A percentile compares a stretch with the other conserved stretches of the same genome.
Conservation (phyloP, 1,284 basidiomycete genomes). For the Austroboletus olivaceoglutinosus region DNA sequence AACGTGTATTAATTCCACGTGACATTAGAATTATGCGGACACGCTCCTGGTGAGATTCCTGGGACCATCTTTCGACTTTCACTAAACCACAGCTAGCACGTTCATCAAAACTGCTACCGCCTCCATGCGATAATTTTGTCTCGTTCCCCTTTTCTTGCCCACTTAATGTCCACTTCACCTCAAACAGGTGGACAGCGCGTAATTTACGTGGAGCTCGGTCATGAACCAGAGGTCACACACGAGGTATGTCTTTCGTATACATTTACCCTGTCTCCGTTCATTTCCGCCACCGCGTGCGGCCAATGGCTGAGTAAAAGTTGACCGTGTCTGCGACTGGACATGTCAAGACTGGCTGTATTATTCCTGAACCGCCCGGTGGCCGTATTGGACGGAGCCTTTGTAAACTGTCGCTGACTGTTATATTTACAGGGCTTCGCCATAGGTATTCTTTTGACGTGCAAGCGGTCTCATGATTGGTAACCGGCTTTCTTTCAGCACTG, state of each 20-base stretch:
- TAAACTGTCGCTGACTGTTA: conserved; percentile 18
- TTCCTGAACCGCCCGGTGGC: conserved; percentile 18
- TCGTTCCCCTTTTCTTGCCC: conserved; percentile 80
- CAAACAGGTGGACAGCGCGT: conserved; percentile 58
- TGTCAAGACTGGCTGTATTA: conserved; percentile 15
- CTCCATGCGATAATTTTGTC: conserved; percentile 82
- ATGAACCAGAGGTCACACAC: conserved; percentile 76
- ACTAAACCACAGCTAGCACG: conserved; percentile 51
- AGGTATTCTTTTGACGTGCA: conserved; percentile 39
- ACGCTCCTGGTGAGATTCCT: conserved; percentile 61
- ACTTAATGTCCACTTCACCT: conserved; percentile 76
- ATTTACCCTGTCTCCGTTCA: conserved; percentile 21
- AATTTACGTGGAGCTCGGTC: conserved; percentile 72
- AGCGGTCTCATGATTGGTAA: conserved; percentile 12
- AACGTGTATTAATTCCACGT: conserved; percentile 10
- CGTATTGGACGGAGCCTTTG: conserved; percentile 17
- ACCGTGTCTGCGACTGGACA: conserved; percentile 23
- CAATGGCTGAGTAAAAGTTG: conserved; percentile 17
- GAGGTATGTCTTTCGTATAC: conserved; percentile 55
- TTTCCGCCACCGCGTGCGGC: conserved; percentile 28
- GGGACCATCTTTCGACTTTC: conserved; percentile 10
- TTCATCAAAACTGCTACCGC: conserved; percentile 69
- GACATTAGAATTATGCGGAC: conserved; percentile 71
- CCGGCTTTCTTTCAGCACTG: conserved; percentile 47
- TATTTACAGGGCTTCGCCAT: conserved; percentile 64